Evolutionary conservation across 2,329 filamentous ascomycete genomes (phyloP), one percentile per base, ranked within the genome.

Genomic region (Trichoderma asperellum): DNA sequence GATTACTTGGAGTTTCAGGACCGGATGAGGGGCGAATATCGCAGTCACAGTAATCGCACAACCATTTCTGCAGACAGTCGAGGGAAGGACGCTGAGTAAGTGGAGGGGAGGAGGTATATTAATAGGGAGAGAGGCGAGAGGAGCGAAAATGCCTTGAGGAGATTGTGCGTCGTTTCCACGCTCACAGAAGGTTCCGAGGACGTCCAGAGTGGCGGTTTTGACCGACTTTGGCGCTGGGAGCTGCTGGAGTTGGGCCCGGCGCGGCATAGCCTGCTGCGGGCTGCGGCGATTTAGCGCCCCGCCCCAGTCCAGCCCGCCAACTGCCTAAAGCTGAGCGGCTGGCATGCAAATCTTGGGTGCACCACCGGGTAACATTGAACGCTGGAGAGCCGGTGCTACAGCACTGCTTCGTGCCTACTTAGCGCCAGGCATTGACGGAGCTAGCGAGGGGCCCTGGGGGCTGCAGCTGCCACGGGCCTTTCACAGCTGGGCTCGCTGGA

Each of bases 1-100:
- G 60, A 59, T 67, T 34, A 59, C 21, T 59, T n/a, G 7, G 64
- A 40, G 64, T 67, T 67, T 67, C 64, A 67, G 60, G 60, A 63
- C 32, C 40, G 47, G 43, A n/a, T 24, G 43, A 52, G 64, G 53
- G 37, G 53, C 64, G 64, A 37, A 21, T n/a, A 43, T 57, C 55
- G 55, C 55, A 59, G 55, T 67, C 40, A 67, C 64, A 67, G 64
- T 18, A 52, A 21, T 58, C 55, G 64, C 64, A 40, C n/a, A 58
- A 66, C 53, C 62, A 66, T 58, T 43, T 59, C 40, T 32, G 55
- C 27, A n/a, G 40, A 29, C n/a, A 43, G 21, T 29, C 61, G 12
- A 16, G 55, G 27, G n/a, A 49, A n/a, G 2, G 8, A 40, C 35
- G 37, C 49, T 29, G 61, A 55, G 35, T 40, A n/a, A 56, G 55